Conservation (phyloP, 2,329 filamentous ascomycete species). For the Fusarium domesticum region DNA sequence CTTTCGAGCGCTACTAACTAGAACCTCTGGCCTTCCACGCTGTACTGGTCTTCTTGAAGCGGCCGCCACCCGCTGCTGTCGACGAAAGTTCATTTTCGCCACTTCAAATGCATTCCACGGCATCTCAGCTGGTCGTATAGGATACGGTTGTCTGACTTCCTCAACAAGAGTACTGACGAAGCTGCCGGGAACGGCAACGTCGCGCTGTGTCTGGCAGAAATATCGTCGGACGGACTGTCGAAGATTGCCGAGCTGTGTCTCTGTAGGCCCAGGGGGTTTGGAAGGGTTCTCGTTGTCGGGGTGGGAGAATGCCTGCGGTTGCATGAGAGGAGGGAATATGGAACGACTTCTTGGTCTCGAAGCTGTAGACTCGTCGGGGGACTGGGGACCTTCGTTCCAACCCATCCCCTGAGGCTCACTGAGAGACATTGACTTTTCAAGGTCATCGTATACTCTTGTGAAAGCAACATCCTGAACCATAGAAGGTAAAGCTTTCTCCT, state of each 20-base stretch:
- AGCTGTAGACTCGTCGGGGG: background rate
- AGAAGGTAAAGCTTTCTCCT: background rate
- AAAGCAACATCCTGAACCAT: background rate
- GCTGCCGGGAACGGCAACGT: background rate
- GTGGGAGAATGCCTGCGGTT: background rate
- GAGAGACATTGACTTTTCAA: background rate
- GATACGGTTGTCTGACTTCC: background rate
- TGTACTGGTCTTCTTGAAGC: no score
- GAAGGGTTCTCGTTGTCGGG: background rate
- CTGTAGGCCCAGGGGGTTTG: background rate
- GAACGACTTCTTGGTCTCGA: background rate
- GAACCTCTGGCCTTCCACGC: background rate
- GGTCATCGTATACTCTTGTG: background rate
- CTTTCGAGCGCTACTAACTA: background rate
- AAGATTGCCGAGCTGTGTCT: background rate
- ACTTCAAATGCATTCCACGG: background rate
- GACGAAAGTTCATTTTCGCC: background rate
- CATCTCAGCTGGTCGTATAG: background rate
- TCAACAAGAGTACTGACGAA: conserved; percentile 5
- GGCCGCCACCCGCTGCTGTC: background rate
- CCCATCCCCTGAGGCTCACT: background rate
- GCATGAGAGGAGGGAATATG: background rate
- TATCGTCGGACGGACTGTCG: background rate
- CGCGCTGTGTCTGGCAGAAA: background rate
- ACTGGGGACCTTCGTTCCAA: background rate